phyloP scores from a whole-genome alignment of 345 rosid species.

The Populus alba region DNA sequence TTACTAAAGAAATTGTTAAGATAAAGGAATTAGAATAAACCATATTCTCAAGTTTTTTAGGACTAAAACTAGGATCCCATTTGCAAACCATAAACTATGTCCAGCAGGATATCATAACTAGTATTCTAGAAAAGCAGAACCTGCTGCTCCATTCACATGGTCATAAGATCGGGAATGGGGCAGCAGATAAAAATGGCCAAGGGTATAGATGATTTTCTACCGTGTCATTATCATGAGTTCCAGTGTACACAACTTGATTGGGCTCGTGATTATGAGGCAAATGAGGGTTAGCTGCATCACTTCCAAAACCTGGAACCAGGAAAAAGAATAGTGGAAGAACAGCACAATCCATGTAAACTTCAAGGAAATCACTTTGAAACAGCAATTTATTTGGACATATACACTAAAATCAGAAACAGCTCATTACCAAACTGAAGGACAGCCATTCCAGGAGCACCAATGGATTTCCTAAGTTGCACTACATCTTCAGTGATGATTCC shows the following conservation, averaged over 20 bases:
- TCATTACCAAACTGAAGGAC: conserved; percentile 92
- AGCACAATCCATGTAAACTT: conserved; percentile 2
- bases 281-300: conserved; percentile 81
- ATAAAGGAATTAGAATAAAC: background rate
- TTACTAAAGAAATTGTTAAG: background rate
- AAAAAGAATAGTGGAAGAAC: background rate
- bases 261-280: conserved; percentile 87
- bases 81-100: background rate
- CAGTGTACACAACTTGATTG: conserved; percentile 95
- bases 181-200: background rate
- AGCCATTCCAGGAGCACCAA: conserved; percentile 97
- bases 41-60: no score
- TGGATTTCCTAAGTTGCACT: conserved; percentile 73
- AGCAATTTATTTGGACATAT: background rate
- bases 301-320: conserved; percentile 66
- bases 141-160: background rate
- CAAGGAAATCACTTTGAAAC: background rate
- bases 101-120: no score
- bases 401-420: background rate
- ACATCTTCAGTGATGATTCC: conserved; percentile 97
- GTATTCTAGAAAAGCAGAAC: no score
- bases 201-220: conserved; percentile 33
- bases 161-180: background rate
- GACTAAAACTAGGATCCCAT: background rate
- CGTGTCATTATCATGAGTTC: conserved; percentile 96